A percentile compares a stretch with the other conserved stretches of the same genome.
phyloP scores from a whole-genome alignment of 2,329 filamentous ascomycete species.

The Colletotrichum falcatum region DNA sequence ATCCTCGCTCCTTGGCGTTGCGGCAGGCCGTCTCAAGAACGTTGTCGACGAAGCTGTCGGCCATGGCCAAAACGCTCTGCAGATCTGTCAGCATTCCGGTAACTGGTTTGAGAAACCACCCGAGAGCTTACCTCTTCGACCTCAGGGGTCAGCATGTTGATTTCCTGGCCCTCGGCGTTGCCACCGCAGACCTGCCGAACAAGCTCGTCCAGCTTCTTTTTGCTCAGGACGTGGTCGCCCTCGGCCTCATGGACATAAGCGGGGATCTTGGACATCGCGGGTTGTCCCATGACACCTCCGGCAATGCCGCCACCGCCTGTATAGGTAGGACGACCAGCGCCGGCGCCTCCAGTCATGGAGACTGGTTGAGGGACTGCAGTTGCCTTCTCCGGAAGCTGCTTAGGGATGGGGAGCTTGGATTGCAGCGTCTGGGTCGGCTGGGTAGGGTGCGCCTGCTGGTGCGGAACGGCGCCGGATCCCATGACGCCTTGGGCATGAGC shows the following conservation, averaged over 20 bases:
- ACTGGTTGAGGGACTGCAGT: constrained; percentile 80
- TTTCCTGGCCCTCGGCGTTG: constrained; percentile 76
- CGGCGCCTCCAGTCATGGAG: constrained; percentile 70
- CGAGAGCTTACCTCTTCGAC: constrained; percentile 84
- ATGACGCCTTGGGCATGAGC: constrained; percentile 50
- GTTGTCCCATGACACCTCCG: constrained; percentile 87
- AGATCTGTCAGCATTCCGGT: constrained; percentile 29
- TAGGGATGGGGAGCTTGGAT: constrained; percentile 84
- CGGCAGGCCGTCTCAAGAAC: constrained; percentile 89
- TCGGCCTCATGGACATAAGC: constrained; percentile 91
- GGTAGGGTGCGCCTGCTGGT: constrained; percentile 63
- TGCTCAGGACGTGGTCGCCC: constrained; percentile 92
- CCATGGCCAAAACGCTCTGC: constrained; percentile 87
- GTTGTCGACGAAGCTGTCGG: constrained; percentile 94
- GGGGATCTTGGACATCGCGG: constrained; percentile 83
- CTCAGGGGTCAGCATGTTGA: constrained; percentile 86
- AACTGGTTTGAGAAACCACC: background rate
- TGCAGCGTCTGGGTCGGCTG: constrained; percentile 57
- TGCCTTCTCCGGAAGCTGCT: constrained; percentile 76
- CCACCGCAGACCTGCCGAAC: constrained; percentile 93
- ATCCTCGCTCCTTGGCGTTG: constrained; percentile 92
- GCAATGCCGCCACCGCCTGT: constrained; percentile 81
- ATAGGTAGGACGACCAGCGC: constrained; percentile 82
- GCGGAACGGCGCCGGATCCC: constrained; percentile 48
- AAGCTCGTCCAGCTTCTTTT: constrained; percentile 96